Base-by-base conservation (phyloP, 1,284 basidiomycete genomes). In the Mycosarcoma maydis region DNA sequence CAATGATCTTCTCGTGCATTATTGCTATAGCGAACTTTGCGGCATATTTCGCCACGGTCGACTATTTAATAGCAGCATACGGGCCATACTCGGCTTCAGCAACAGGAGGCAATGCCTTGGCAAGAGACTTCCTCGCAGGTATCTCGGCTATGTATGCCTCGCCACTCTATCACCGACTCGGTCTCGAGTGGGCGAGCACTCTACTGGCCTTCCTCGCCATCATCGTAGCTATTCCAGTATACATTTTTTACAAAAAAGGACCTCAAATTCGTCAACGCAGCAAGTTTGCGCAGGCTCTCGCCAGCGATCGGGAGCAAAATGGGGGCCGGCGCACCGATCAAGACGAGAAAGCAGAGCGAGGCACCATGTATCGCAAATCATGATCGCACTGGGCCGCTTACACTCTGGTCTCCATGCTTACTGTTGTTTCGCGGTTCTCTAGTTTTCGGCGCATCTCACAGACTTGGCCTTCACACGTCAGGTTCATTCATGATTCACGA, bases 31-130 rank as follows among this genome's bases (percentile, higher is more conserved):
- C 83, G 27, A 84, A 84, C 38, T 72, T 69, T 14, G 44, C 70
- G 13, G 73, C 77, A 19, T 79, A 77, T 57, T 54, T 81, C 68
- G 75, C 79, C 0, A 83, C 83, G 0, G 81, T 84, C 36, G 83
- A 84, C 51, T 84, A 83, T 59, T 81, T 83, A 81, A 73, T 83
- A 13, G 77, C 78, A 0, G 81, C 83, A 0, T 84, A 84, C 65
- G 83, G 84, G 3, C 78, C 81, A 0, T 85, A 84, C 64, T 72
- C 80, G 6, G 82, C 83, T 4, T 83, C 83, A 0, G 84, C 84
- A 16, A 80, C 79, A 3, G 79, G 78, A 14, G 79, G 79, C 14
- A 82, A 82, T 43, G 81, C 74, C 9, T 68, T 79, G 14, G 71
- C 77, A 0, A 52, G 81, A 40, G 78, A 81, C 40, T 72, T 83